phyloP scores from a whole-genome alignment of 2,329 filamentous ascomycete species.

The Colletotrichum orchidophilum region DNA sequence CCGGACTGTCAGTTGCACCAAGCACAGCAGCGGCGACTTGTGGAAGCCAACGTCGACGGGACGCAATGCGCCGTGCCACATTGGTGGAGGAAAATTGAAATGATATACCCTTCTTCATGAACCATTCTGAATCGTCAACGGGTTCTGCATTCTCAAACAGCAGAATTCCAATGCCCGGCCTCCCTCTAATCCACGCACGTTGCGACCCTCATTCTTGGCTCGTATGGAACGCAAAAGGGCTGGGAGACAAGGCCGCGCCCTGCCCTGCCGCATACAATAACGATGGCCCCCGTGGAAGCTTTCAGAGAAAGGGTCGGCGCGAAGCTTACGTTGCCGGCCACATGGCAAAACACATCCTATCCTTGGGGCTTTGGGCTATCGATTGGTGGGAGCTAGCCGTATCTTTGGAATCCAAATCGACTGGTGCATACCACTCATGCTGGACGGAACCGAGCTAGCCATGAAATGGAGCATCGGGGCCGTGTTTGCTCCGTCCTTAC shows the following conservation, averaged over 20 bases:
- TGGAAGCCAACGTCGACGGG: constrained; percentile 21
- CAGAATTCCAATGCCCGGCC: not conserved
- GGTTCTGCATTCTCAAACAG: not conserved
- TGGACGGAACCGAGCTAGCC: not conserved
- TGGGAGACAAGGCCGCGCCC: not conserved
- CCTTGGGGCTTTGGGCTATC: constrained; percentile 18
- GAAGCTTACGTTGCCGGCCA: not conserved
- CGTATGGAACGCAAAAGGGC: not conserved
- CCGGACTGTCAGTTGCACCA: constrained; percentile 6
- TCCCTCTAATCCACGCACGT: not conserved
- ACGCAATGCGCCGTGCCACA: not conserved
- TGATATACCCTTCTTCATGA: not conserved
- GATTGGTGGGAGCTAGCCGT: constrained; percentile 6
- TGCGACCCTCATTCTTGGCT: not conserved
- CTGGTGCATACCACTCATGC: not conserved
- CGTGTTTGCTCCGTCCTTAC: constrained; percentile 26
- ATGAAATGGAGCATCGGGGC: not conserved
- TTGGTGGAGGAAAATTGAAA: not conserved
- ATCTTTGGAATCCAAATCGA: constrained; percentile 4
- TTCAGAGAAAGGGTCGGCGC: constrained; percentile 1
- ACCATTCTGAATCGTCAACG: not conserved
- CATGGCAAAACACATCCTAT: constrained; percentile 18
- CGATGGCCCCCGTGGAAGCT: constrained; percentile 8
- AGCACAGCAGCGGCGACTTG: constrained; percentile 23
- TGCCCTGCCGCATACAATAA: not conserved